Evolutionary conservation across 1,139 yeast species (phyloP).

Genomic region (Spathaspora sp.): DNA sequence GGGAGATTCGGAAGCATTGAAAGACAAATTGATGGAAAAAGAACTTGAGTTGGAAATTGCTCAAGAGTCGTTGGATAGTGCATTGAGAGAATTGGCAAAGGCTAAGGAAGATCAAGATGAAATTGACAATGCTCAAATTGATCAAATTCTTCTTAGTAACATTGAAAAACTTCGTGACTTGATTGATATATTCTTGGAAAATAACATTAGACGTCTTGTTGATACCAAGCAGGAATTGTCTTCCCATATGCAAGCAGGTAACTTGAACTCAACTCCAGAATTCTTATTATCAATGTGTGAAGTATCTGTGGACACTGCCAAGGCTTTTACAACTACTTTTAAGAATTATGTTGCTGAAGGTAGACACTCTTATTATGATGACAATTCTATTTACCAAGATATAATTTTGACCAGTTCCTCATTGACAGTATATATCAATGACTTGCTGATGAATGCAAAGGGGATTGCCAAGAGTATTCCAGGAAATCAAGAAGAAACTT

Average conservation of each 20-base stretch:
- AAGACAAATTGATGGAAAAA: slow-evolving; percentile 57
- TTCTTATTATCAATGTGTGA: slow-evolving; percentile 71
- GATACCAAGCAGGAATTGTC: slow-evolving; percentile 71
- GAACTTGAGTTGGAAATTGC: slow-evolving; percentile 80
- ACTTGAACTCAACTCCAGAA: slow-evolving; percentile 74
- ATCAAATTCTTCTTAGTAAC: slow-evolving; percentile 51
- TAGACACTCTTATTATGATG: slow-evolving; percentile 52
- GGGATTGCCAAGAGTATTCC: slow-evolving; percentile 62
- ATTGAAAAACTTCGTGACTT: slow-evolving; percentile 53
- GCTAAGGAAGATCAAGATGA: slow-evolving; percentile 56
- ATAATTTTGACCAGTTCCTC: slow-evolving; percentile 69
- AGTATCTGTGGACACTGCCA: slow-evolving; percentile 67
- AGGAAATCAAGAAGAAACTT: slow-evolving; percentile 52
- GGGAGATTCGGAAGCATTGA: slow-evolving; percentile 32
- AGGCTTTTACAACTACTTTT: slow-evolving; percentile 80
- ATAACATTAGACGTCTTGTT: slow-evolving; percentile 73
- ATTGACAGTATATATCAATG: slow-evolving; percentile 64
- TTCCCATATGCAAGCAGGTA: slow-evolving; percentile 84
- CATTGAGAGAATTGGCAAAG: slow-evolving; percentile 59
- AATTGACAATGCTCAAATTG: slow-evolving; percentile 59
- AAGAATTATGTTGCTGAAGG: slow-evolving; percentile 80
- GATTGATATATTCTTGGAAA: slow-evolving; percentile 69
- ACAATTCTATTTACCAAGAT: slow-evolving; percentile 53
- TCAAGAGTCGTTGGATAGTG: slow-evolving; percentile 77
- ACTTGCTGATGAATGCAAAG: slow-evolving; percentile 67